These are phyloP conservation scores for Pogostemon cablin DNA, from an alignment of 257 asterid genomes.

Conservation along the genomic window DNA sequence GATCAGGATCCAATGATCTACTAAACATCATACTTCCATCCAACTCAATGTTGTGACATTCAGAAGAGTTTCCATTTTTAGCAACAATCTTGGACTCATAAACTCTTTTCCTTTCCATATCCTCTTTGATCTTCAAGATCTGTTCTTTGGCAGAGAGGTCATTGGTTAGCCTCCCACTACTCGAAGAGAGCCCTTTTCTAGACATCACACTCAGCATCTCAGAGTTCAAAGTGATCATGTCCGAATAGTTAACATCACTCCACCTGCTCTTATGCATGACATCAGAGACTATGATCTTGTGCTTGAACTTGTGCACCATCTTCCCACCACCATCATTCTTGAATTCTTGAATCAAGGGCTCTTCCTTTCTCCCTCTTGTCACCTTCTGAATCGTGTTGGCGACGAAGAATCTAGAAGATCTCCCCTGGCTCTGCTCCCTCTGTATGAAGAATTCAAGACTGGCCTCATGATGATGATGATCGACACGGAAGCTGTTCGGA, in stretches of 20 bases:
- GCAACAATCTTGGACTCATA: conserved; percentile 39
- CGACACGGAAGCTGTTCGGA: conserved; percentile 33
- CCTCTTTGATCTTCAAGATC: conserved; percentile 47
- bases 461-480: conserved; percentile 8
- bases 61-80: conserved; percentile 9
- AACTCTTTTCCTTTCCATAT: conserved; percentile 38
- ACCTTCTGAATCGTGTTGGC: conserved; percentile 36
- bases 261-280: conserved; percentile 59
- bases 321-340: background rate
- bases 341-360: conserved; percentile 36
- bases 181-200: conserved; percentile 32
- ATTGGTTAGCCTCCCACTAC: conserved; percentile 31
- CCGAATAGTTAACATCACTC: conserved; percentile 71
- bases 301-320: conserved; percentile 47
- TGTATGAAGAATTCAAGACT: conserved; percentile 44
- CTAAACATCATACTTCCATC: conserved; percentile 22
- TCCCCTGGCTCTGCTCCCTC: conserved; percentile 36
- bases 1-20: conserved; percentile 32
- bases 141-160: conserved; percentile 28
- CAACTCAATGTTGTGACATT: conserved; percentile 24
- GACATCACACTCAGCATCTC: conserved; percentile 50
- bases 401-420: conserved; percentile 38
- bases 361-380: conserved; percentile 32
- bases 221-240: conserved; percentile 55
- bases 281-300: conserved; percentile 57